Evolutionary conservation across 78 protist genomes (phyloP).

Genomic region (Emiliania huxleyi): DNA sequence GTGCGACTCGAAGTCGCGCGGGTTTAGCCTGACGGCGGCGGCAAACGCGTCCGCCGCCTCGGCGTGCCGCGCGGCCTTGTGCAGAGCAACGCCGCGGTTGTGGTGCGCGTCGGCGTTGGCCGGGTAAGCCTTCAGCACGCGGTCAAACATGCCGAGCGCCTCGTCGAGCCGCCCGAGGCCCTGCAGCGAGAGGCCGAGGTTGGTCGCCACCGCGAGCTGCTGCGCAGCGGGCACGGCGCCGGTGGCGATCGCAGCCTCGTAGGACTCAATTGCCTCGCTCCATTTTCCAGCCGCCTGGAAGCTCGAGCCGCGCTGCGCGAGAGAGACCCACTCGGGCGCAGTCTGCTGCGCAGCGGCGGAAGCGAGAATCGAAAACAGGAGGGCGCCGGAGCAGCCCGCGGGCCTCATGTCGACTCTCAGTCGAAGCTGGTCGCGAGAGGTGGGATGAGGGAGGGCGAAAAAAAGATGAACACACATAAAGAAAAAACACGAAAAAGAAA

Average conservation of each 20-base stretch:
- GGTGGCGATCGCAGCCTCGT: not conserved
- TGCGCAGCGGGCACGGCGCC: not conserved
- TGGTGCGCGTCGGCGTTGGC: not conserved
- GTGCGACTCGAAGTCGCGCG: not conserved
- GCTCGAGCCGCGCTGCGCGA: not conserved
- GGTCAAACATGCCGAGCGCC: not conserved
- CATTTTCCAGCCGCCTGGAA: not conserved
- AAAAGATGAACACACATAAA: too few species aligned
- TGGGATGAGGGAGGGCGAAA: too few species aligned
- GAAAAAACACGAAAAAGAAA: too few species aligned
- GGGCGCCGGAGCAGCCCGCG: too few species aligned
- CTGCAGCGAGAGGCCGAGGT: not conserved
- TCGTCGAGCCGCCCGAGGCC: not conserved
- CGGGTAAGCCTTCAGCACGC: not conserved
- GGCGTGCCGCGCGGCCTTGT: not conserved
- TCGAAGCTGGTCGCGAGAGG: too few species aligned
- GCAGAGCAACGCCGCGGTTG: not conserved
- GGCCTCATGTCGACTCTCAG: too few species aligned
- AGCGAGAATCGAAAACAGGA: too few species aligned
- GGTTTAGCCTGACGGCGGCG: not conserved
- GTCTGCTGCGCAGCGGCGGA: too few species aligned
- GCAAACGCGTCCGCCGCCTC: not conserved
- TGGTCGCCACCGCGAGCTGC: not conserved
- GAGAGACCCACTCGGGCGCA: not conserved
- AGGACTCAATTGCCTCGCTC: not conserved